A percentile compares a stretch with the other conserved stretches of the same genome.
Conservation (phyloP, 1,139 yeast genomes). For the Diutina pseudorugosa region DNA sequence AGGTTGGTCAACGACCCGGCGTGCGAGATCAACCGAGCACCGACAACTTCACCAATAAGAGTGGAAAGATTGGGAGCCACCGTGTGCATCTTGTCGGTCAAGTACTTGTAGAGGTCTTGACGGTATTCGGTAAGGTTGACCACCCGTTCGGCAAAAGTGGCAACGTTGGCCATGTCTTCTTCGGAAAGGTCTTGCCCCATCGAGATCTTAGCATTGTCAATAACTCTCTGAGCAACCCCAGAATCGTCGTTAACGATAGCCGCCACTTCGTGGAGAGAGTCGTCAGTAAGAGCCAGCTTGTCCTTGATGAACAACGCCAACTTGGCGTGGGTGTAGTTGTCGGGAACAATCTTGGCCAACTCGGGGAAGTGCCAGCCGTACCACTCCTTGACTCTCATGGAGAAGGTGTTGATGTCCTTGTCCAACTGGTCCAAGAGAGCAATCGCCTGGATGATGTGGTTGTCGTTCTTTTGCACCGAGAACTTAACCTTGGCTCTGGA, state of each 20-base stretch:
- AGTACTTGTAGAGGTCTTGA: constrained; percentile 73
- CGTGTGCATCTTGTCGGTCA: constrained; percentile 91
- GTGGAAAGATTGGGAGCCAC: constrained; percentile 97
- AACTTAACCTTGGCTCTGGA: constrained; percentile 98
- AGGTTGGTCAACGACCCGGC: constrained; percentile 95
- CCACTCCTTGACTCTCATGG: constrained; percentile 99
- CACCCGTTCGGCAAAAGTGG: constrained; percentile 88
- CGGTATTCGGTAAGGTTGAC: constrained; percentile 90
- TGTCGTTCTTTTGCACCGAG: constrained; percentile 95
- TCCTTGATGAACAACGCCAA: constrained; percentile 76
- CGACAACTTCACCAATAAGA: constrained; percentile 95
- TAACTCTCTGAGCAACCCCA: constrained; percentile 82
- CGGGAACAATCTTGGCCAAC: constrained; percentile 88
- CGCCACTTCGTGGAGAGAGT: constrained; percentile 80
- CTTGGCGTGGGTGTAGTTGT: constrained; percentile 80
- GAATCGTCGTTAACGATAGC: constrained; percentile 87
- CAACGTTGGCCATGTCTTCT: constrained; percentile 82
- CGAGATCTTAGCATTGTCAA: constrained; percentile 82
- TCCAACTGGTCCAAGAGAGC: constrained; percentile 94
- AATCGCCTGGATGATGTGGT: constrained; percentile 97
- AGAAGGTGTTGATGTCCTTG: constrained; percentile 93
- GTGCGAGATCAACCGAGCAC: constrained; percentile 95
- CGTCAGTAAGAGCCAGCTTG: constrained; percentile 74
- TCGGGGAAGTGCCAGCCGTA: constrained; percentile 99
- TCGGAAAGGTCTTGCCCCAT: constrained; percentile 99